Percentiles rank a stretch among this genome's conserved stretches.
phyloP scores from a whole-genome alignment of 2,329 filamentous ascomycete genomes.

The Stemphylium lycopersici region DNA sequence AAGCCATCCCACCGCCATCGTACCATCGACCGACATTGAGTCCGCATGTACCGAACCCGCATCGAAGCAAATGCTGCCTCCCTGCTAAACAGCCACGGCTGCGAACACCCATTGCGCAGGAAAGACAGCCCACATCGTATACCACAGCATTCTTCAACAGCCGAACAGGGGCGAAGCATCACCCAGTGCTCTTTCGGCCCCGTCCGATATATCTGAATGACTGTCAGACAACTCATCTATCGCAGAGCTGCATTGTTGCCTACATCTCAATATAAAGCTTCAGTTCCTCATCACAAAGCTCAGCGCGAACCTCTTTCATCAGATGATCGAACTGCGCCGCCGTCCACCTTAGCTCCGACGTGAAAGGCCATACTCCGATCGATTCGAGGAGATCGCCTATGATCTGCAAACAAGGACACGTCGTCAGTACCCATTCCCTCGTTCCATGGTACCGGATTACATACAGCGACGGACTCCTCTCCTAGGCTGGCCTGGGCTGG shows the following conservation, averaged over 20 bases:
- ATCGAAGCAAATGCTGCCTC: neutral
- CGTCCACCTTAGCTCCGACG: constrained; percentile 40
- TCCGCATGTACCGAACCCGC: neutral
- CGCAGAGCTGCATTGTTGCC: constrained; percentile 13
- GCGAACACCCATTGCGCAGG: neutral
- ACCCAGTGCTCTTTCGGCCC: constrained; percentile 36
- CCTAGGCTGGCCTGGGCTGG: constrained; percentile 38
- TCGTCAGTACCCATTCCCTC: neutral
- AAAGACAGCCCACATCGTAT: neutral
- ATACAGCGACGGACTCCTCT: constrained; percentile 25
- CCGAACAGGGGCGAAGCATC: constrained; percentile 4
- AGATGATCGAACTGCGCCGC: constrained; percentile 38
- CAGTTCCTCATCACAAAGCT: constrained; percentile 37
- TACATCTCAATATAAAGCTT: constrained; percentile 48
- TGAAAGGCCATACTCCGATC: constrained; percentile 47
- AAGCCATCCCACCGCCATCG: neutral
- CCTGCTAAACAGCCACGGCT: neutral
- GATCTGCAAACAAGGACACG: constrained; percentile 16
- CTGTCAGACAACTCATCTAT: constrained; percentile 14
- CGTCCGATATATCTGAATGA: constrained; percentile 39
- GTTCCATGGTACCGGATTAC: neutral
- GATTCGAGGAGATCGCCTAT: constrained; percentile 46
- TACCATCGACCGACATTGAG: neutral
- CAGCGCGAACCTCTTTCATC: constrained; percentile 35
- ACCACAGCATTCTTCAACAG: neutral